These are phyloP conservation scores for Immersiella caudata DNA, from an alignment of 495 filamentous ascomycete genomes.

Conservation along the genomic window DNA sequence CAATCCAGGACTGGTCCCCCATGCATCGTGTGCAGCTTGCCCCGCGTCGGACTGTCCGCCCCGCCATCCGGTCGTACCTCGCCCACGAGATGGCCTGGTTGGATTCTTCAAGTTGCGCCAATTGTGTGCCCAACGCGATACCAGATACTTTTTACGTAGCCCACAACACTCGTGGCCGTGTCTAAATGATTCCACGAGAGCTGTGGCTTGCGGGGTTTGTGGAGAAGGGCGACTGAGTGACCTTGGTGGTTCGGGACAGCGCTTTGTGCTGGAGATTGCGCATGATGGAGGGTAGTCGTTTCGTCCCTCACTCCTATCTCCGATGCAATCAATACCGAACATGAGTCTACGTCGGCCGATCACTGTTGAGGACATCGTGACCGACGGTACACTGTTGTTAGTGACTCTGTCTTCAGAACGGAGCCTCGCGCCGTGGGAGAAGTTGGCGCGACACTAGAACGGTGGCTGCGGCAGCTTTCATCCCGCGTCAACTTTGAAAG, in stretches of 20 bases:
- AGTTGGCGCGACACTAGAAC: not conserved
- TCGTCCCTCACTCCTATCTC: not conserved
- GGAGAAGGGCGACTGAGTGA: not conserved
- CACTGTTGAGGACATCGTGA: not conserved
- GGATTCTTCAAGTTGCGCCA: not conserved
- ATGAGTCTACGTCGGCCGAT: too few relatives aligned
- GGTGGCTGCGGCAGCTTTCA: not conserved
- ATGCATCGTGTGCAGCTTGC: not conserved
- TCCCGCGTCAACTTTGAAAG: not conserved
- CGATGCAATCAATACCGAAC: not conserved
- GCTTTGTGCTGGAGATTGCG: slow-evolving; percentile 1
- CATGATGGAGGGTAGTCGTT: not conserved
- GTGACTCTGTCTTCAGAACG: not conserved
- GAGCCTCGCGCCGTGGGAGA: not conserved
- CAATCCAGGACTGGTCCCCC: too few relatives aligned
- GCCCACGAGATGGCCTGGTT: not conserved
- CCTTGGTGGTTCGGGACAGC: not conserved
- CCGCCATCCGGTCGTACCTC: not conserved
- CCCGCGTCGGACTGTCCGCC: not conserved
- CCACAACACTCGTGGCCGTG: not conserved
- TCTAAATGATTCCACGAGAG: not conserved
- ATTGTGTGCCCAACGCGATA: not conserved
- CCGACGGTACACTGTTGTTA: not conserved
- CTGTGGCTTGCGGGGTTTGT: not conserved
- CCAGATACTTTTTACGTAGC: not conserved